Base-by-base conservation (phyloP, 2,329 filamentous ascomycete genomes). In the Fusarium staphyleae region DNA sequence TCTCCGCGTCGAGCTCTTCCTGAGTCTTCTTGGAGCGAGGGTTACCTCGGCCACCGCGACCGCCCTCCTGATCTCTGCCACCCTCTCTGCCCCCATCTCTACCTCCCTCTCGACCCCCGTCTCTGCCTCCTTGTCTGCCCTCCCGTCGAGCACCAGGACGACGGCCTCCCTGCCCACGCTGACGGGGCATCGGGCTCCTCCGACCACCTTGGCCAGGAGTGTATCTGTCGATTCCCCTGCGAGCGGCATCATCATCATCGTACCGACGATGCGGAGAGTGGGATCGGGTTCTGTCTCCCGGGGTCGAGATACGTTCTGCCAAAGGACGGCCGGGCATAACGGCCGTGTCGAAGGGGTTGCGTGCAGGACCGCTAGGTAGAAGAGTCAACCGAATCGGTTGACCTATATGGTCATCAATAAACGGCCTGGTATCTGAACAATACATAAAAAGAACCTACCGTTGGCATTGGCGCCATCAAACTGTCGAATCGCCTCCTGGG, bases 1-100 rank as follows among this genome's bases (percentile, higher is more conserved):
- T 97, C 75, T 97, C 93, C n/a, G 90, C 91, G 72, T 97, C 93
- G 33, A 97, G 80, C 71, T 97, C 91, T 66, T 96, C 90, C 63
- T 92, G 89, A 0, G 93, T 96, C 82, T 96, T 96, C 75, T 86
- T 88, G 2, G 86, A 81, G 41, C 90, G 83, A 32, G 82, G 81
- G 46, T 78, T 75, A 16, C 73, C 72, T 18, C 75, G 71, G 33
- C 73, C 74, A 16, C 72, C 73, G 19, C 76, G 71, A 12, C 72
- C 76, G 61, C 74, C 58, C 24, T 73, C 66, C 24, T 71, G 65
- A 9, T 70, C 69, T 39, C 65, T 66, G 37, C 67, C 70, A 33
- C 77, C 74, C 2, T 55, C 49, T 16, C 52, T 42, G n/a, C 48
- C 51, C 5, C 48, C 63, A 24, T 84, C 80, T 32, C 81, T 51